These are phyloP conservation scores for Stagonosporopsis rhizophila DNA, from an alignment of 2,329 filamentous ascomycete species.

Conservation along the genomic window DNA sequence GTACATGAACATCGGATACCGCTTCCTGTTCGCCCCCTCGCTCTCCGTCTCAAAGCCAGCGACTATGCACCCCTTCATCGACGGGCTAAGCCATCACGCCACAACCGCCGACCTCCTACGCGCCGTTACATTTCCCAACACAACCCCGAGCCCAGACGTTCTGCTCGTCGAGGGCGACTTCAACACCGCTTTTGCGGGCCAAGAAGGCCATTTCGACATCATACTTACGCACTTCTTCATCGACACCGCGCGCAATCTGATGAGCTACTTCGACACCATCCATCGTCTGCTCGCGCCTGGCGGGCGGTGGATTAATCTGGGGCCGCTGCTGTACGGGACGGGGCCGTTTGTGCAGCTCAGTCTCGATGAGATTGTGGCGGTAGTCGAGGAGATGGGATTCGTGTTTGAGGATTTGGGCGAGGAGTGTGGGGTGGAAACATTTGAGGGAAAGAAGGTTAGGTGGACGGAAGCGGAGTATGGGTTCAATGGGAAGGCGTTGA, in stretches of 20 bases:
- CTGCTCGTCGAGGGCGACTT: constrained; percentile 65
- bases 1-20: constrained; percentile 64
- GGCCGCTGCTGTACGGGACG: constrained; percentile 63
- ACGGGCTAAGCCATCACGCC: constrained; percentile 64
- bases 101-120: constrained; percentile 58
- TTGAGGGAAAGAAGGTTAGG: constrained; percentile 52
- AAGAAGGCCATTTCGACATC: constrained; percentile 53
- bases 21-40: constrained; percentile 51
- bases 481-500: constrained; percentile 60
- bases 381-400: constrained; percentile 61
- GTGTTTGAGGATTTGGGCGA: constrained; percentile 56
- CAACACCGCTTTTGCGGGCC: constrained; percentile 50
- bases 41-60: neutral
- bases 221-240: constrained; percentile 67
- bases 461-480: constrained; percentile 61
- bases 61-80: constrained; percentile 60
- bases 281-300: constrained; percentile 56
- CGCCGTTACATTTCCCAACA: constrained; percentile 54
- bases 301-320: constrained; percentile 64
- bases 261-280: constrained; percentile 64
- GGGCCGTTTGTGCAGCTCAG: constrained; percentile 63
- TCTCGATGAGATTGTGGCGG: constrained; percentile 60
- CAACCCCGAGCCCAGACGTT: constrained; percentile 46
- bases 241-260: constrained; percentile 65
- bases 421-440: constrained; percentile 53